Base-by-base conservation (phyloP, 306 rosid species). In the Abrus pulchellus region DNA sequence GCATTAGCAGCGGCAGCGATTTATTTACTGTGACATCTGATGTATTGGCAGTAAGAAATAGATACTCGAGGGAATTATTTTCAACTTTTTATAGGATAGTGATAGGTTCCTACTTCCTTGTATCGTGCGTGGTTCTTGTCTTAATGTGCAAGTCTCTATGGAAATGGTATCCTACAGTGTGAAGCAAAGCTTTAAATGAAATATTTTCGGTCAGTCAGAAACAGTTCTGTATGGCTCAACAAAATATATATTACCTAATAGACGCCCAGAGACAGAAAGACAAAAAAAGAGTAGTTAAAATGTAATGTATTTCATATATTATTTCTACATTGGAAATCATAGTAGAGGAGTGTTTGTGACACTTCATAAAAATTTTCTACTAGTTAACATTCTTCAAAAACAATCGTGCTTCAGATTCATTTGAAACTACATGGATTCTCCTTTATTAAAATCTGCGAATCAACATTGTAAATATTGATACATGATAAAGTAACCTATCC, bases 101-200 rank as follows among this genome's bases (percentile, higher is more conserved):
- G 6, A 74, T 28, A 48, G 3, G 38, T 72, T 61, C 57, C 47
- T 70, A 7, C 54, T 73, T 65, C 38, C 11, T 65, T 60, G 41
- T 48, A 60, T 49, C 6, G 27, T 45, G 40, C 38, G 44, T 71
- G 75, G 1, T 5, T 43, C 14, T 14, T 68, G 67, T 44, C 78
- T n/a, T 60, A 59, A 62, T 69, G 54, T 57, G 48, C 9, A 40
- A 28, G 13, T 27, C 20, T 6, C 3, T 57, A 2, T 20, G 20
- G 20, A 20, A 20, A 48, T 9, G 45, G 63, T 33, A 56, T 5
- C 7, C 3, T 29, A 4, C 28, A 54, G 67, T 59, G 27, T 30
- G 9, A 82, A 50, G 13, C 47, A 76, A 82, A 28, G 34, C 48
- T 63, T 53, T 5, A 30, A 56, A 66, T 66, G 60, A 78, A 36